Base-by-base conservation (phyloP, 1,284 basidiomycete species). In the Paramarasmius palmivorus region DNA sequence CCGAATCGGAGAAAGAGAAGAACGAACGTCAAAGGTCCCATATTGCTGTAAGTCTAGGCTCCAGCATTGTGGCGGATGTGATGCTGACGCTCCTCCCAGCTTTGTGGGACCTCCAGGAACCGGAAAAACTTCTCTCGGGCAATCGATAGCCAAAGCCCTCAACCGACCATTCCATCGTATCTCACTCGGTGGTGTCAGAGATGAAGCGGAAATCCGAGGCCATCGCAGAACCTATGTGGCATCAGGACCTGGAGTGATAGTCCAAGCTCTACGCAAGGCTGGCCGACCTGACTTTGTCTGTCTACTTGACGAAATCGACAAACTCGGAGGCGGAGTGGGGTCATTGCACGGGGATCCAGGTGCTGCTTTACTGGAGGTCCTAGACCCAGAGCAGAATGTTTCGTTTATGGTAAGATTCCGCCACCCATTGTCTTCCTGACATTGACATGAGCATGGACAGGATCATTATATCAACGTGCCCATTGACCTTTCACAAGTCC, bases 381-480 rank as follows among this genome's bases (percentile, higher is more conserved):
- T 96, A 54, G 93, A 96, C 65, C 93, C 93, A 0, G 93, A 96
- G 66, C 93, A 96, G 71, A 96, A 95, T 61, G 82, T 88, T 63
- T 80, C 86, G 0, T 95, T 95, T 70, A 86, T 86, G 70, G 82
- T 88, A 65, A 57, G 84, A 74, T 26, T 54, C 29, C 12, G 29
- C 7, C 29, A 6, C 6, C 62, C n/a, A 35, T 35, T 19, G 35
- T 15, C 64, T 61, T 50, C 52, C 62, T 25, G n/a, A 14, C 35
- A 10, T 23, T 49, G 17, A 37, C 37, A 10, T 50, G 26, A 20
- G 48, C 44, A 37, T 14, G 49, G 25, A 22, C 47, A 94, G 84
- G 93, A 96, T 66, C 93, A 95, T 68, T 95, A 96, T 62, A 81
- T 93, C 71, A 92, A 94, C 60, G 90, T 95, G 2, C 93, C 94